Base-by-base conservation (phyloP, 208 protist genomes). In the Wallacemonas sp. region DNA sequence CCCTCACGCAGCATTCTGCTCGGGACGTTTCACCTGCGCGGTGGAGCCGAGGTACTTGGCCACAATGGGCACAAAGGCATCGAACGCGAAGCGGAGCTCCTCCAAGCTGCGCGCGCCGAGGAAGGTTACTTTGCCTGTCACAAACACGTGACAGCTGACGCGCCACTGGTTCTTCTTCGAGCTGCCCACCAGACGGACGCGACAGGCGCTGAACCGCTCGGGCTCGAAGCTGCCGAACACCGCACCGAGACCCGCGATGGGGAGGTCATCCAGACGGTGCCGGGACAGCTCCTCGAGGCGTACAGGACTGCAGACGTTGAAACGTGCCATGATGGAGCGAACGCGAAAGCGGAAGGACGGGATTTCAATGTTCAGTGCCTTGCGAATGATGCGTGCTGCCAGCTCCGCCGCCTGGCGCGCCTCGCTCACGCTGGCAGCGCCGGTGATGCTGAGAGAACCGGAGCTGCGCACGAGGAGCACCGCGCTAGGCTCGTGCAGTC, bases 401-500 rank as follows among this genome's bases (percentile, higher is more conserved):
- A 96, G 91, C 79, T 96, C 86, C 11, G 87, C 87, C 0, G 91
- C 91, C 67, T 92, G 86, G 11, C 83, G 82, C 8, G 87, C 83
- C 55, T 92, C 91, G 38, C 83, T 83, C 46, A 93, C 70, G 62
- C 87, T 92, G 11, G 77, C 67, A 10, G 87, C 83, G 11, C 91
- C 91, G 44, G 92, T 85, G 55, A 96, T 89, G 65, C 62, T 84
- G 38, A 96, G 67, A 5, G 84, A 76, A 23, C 91, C 91, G 14
- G 85, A 91, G 63, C 74, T 94, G 44, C 88, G 91, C 28, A 96
- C 67, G 63, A 89, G 62, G 26, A 91, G 77, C 22, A 91, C 84
- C 12, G 87, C 87, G 41, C 62, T 86, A 18, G 91, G 91, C 32
- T 92, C 79, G 45, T 92, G 84, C 68, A 96, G 76, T 4, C 91